phyloP scores from a whole-genome alignment of 1,284 basidiomycete species.

The Neolentinus lepideus region DNA sequence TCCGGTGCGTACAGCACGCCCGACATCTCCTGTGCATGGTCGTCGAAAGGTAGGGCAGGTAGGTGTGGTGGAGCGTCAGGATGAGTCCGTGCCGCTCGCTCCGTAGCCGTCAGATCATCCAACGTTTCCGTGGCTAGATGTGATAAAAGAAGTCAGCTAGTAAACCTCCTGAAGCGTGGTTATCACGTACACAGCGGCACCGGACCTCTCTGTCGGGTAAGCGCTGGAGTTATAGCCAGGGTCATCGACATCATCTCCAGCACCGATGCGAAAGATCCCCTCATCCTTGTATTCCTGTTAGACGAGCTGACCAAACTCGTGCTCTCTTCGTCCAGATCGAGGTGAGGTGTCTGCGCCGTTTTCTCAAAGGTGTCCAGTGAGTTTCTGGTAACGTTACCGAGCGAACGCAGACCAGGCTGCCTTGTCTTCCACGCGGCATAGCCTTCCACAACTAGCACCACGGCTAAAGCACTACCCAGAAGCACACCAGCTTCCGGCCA shows the following conservation, averaged over 20 bases:
- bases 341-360: conserved; percentile 29
- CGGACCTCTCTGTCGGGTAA: conserved; percentile 45
- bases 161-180: conserved; percentile 3
- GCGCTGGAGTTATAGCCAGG: conserved; percentile 60
- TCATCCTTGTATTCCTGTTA: conserved; percentile 31
- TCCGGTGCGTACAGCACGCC: conserved; percentile 77
- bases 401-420: conserved; percentile 35
- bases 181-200: conserved; percentile 56
- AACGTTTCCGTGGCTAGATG: conserved; percentile 60
- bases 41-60: conserved; percentile 59
- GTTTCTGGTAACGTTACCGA: conserved; percentile 51
- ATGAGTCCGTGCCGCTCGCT: conserved; percentile 69
- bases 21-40: conserved; percentile 69
- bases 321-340: conserved; percentile 41
- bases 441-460: conserved; percentile 49
- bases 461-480: conserved; percentile 43
- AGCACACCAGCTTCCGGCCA: conserved; percentile 69
- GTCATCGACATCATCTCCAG: conserved; percentile 77
- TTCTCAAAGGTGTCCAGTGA: conserved; percentile 47
- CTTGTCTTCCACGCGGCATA: conserved; percentile 46
- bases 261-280: conserved; percentile 69
- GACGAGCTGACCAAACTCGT: conserved; percentile 42
- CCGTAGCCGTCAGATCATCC: conserved; percentile 71
- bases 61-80: conserved; percentile 72
- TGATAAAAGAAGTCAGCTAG: background rate